Evolutionary conservation across 2,329 filamentous ascomycete species (phyloP), one percentile per base, ranked within the genome.

Genomic region (Cylindrodendrum hubeiense): DNA sequence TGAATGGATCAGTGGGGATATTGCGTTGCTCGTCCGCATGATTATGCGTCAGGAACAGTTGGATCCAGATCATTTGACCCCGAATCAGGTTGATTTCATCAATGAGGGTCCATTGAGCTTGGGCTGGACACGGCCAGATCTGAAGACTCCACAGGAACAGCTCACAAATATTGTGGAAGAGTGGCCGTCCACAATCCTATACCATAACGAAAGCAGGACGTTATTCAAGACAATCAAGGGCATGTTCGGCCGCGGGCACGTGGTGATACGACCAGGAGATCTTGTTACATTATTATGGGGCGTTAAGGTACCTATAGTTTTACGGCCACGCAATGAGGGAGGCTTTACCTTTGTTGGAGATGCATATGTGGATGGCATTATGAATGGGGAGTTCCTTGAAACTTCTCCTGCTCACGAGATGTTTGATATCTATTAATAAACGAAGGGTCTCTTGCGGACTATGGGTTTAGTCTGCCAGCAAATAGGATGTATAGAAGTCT

Each of bases 341-440:
- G 46, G 12, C 2, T 65, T 67, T 49, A 22, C 26, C 2, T 71
- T 68, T 34, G 28, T 65, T 10, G 70, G 67, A 17, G 70, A 71
- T 39, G 59, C 68, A 6, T 67, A 72, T 51, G 63, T 71, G 5
- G 66, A 70, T 30, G 66, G 69, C 4, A 69, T 71, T 22, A 72
- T 72, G 70, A 28, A 57, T 33, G 70, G 68, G 7, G 67, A 71
- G 51, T 71, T 71, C 26, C 53, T 71, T 2, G 21, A 43, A 26
- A 69, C 56, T 5, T 26, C 44, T 10, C 70, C 65, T 1, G 19
- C 34, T 7, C 44, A 65, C 5, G 49, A 41, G 28, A 21, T 39
- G 10, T 64, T 65, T 39, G 46, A 49, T 5, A 60, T 60, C 3
- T 49, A 49, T 47, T 60, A 39, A n/a, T n/a, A n/a, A n/a, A n/a